Evolutionary conservation across 176 grass and related monocot species (phyloP), one percentile per base, ranked within the genome.

Genomic region (Eremochloa ophiuroides): DNA sequence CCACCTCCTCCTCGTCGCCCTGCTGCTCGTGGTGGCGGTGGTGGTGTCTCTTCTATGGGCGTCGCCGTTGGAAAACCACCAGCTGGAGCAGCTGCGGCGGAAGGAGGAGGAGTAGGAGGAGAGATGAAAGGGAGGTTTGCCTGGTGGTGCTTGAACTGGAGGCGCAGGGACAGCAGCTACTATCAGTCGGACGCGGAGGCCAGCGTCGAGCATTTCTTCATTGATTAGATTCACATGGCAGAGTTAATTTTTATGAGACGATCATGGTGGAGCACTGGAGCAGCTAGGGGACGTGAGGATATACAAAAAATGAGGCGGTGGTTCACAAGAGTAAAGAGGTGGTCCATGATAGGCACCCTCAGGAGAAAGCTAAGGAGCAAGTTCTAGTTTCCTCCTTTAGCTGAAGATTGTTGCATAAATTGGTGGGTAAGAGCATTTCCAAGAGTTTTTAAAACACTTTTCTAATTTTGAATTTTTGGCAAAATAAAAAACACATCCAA

Each of bases 131-230:
- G 9, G 9, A 8, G 28, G 8, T 31, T 30, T 50, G 70, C 70
- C 60, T 13, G 18, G 18, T 22, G 48, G 18, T 51, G 48, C 48
- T 22, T 17, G 48, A 51, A 51, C 48, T 51, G 18, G 7, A 16
- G 7, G 62, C 29, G 29, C 42, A 37, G 29, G 30, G 76, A 42
- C 42, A 11, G 71, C 46, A n/a, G 46, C 46, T 35, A 3, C 44
- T 51, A 50, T 17, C 28, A 51, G 44, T 22, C 27, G 66, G 37
- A 69, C 16, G 46, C 40, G 41, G 13, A 46, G 41, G 20, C 76
- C 76, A 63, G 48, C 76, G 41, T 62, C 76, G 61, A 79, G 28
- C 76, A 79, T 79, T 64, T 71, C 68, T 29, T 51, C 48, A 22
- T 51, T 51, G 18, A 51, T 2, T 51, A 8, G 48, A 22, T 8